These are phyloP conservation scores for Ogataea populi-albae DNA, from an alignment of 805 yeast genomes.

Conservation along the genomic window DNA sequence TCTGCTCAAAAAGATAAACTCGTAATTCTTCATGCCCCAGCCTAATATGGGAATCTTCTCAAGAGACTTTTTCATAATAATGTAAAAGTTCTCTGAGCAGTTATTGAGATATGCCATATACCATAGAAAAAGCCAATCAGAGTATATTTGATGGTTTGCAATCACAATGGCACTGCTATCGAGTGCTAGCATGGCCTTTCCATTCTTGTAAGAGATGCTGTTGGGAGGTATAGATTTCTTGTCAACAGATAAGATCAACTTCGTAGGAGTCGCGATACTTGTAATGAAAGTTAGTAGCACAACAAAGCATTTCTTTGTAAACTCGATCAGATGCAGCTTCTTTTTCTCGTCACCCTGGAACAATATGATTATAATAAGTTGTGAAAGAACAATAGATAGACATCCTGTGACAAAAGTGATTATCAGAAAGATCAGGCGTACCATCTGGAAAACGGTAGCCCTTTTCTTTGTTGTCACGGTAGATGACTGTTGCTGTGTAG, in stretches of 20 bases:
- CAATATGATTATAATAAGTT: slow-evolving; percentile 36
- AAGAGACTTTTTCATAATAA: slow-evolving; percentile 76
- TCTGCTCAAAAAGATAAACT: slow-evolving; percentile 76
- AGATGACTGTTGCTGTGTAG: background rate
- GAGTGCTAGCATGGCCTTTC: slow-evolving; percentile 15
- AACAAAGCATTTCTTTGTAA: slow-evolving; percentile 59
- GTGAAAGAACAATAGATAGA: slow-evolving; percentile 46
- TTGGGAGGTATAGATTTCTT: slow-evolving; percentile 9
- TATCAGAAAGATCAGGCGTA: slow-evolving; percentile 25
- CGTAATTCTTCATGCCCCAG: slow-evolving; percentile 75
- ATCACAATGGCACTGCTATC: slow-evolving; percentile 47
- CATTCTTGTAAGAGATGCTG: slow-evolving; percentile 8
- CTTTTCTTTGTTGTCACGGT: slow-evolving; percentile 10
- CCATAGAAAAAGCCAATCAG: slow-evolving; percentile 94
- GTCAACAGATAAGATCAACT: slow-evolving; percentile 45
- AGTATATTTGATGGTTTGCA: slow-evolving; percentile 91
- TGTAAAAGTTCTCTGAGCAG: slow-evolving; percentile 63
- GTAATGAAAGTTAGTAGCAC: slow-evolving; percentile 50
- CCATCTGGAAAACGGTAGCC: slow-evolving; percentile 23
- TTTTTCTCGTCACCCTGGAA: slow-evolving; percentile 33
- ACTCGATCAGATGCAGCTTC: slow-evolving; percentile 42
- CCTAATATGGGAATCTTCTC: slow-evolving; percentile 73
- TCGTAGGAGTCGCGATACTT: slow-evolving; percentile 50
- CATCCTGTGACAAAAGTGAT: slow-evolving; percentile 36
- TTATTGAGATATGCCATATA: slow-evolving; percentile 69